Evolutionary conservation across 2,329 filamentous ascomycete genomes (phyloP).

Genomic region (Aspergillus sp.): DNA sequence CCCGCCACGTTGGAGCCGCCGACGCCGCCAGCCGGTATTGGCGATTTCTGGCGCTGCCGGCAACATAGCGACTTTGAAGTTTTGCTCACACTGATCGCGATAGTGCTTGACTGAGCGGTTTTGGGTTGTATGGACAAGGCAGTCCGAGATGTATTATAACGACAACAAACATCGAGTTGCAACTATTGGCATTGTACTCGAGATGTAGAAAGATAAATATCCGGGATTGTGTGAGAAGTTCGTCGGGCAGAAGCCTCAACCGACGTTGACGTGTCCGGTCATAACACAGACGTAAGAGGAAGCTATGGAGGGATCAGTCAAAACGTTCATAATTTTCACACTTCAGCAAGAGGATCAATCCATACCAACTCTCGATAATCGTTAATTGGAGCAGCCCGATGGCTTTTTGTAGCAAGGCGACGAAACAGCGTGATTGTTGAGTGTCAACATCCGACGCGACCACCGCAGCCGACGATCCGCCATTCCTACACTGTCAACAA

Average conservation of each 20-base stretch:
- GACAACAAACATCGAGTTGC: background rate
- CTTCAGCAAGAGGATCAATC: background rate
- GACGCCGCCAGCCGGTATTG: background rate
- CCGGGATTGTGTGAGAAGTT: background rate
- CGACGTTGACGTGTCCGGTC: background rate
- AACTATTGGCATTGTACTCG: background rate
- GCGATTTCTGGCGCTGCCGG: background rate
- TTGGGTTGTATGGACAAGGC: background rate
- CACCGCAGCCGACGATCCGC: conserved; percentile 8
- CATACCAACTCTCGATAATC: background rate
- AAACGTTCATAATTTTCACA: background rate
- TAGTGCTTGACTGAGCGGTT: background rate
- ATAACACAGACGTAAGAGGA: background rate
- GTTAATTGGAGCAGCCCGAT: background rate
- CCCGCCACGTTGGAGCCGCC: no score
- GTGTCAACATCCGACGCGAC: background rate
- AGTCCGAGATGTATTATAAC: background rate
- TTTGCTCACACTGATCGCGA: background rate
- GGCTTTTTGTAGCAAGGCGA: background rate
- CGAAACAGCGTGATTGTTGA: background rate
- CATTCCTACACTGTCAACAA: background rate
- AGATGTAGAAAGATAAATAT: background rate
- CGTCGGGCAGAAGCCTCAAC: background rate
- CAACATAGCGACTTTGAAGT: background rate
- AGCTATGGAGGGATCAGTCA: background rate